A percentile compares a stretch with the other conserved stretches of the same genome.
Evolutionary conservation across 805 yeast species (phyloP).

Genomic region (Ogataea wickerhamii): DNA sequence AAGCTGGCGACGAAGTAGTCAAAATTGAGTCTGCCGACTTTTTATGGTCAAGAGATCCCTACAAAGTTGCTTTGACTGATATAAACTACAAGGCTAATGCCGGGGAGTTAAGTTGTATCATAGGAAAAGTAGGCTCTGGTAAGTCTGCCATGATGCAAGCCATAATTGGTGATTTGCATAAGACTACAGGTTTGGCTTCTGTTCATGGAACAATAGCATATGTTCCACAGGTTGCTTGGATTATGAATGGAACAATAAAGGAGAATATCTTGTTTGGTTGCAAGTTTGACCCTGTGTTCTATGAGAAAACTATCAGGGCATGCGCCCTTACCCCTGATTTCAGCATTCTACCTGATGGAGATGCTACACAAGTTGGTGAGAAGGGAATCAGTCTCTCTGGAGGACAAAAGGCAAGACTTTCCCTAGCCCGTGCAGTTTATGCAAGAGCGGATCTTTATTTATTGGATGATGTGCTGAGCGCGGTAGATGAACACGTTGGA

Average conservation of each 20-base stretch:
- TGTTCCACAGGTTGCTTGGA: constrained; percentile 93
- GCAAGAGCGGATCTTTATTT: constrained; percentile 86
- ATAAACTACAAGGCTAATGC: constrained; percentile 62
- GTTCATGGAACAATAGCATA: constrained; percentile 81
- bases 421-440: constrained; percentile 91
- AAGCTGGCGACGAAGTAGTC: constrained; percentile 65
- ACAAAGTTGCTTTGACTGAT: constrained; percentile 62
- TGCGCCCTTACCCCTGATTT: constrained; percentile 83
- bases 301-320: constrained; percentile 74
- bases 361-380: constrained; percentile 88
- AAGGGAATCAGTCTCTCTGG: constrained; percentile 93
- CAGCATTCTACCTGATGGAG: constrained; percentile 76
- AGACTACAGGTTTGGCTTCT: constrained; percentile 66
- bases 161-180: constrained; percentile 76
- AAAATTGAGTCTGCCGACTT: constrained; percentile 64
- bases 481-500: constrained; percentile 95
- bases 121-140: constrained; percentile 89
- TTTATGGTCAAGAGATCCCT: constrained; percentile 73
- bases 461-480: constrained; percentile 87
- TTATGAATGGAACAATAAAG: constrained; percentile 85
- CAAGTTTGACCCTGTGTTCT: constrained; percentile 72
- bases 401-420: constrained; percentile 92
- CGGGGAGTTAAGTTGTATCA: constrained; percentile 79
- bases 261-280: constrained; percentile 89
- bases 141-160: constrained; percentile 81